Evolutionary conservation across 2,329 filamentous ascomycete species (phyloP).

Genomic region (Fusarium sp.): DNA sequence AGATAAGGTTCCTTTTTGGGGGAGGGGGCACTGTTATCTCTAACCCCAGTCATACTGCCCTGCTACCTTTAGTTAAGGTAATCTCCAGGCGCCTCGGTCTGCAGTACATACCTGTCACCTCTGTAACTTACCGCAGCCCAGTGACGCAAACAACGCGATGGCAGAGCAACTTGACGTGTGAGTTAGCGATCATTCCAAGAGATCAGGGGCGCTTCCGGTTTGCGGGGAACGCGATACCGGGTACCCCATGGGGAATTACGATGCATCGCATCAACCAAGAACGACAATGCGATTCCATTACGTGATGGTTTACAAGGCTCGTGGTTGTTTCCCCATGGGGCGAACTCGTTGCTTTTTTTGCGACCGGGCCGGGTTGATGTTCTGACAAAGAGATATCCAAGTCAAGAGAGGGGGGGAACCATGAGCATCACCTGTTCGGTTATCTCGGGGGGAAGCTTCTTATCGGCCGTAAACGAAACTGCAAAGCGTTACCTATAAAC

Average conservation of each 20-base stretch:
- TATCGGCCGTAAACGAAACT: slow-evolving; percentile 28
- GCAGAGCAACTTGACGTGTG: background rate
- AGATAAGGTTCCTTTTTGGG: slow-evolving; percentile 17
- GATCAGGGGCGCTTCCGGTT: background rate
- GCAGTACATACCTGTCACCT: background rate
- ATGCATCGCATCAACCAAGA: slow-evolving; percentile 3
- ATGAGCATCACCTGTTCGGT: slow-evolving; percentile 25
- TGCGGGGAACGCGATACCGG: slow-evolving; percentile 26
- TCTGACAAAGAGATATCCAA: background rate
- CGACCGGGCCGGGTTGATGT: slow-evolving; percentile 22
- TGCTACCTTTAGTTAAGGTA: background rate
- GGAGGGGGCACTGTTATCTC: slow-evolving; percentile 36
- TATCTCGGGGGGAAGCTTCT: slow-evolving; percentile 32
- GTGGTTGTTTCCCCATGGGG: slow-evolving; percentile 25
- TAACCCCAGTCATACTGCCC: slow-evolving; percentile 12
- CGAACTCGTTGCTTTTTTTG: background rate
- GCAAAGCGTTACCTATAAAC: slow-evolving; percentile 36
- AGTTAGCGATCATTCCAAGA: slow-evolving; percentile 1
- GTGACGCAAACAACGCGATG: background rate
- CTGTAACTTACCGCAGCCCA: background rate
- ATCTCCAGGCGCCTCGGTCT: background rate
- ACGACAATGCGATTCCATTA: slow-evolving; percentile 28
- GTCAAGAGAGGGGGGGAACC: background rate
- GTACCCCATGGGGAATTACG: slow-evolving; percentile 34
- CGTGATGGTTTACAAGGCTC: slow-evolving; percentile 24